phyloP scores from a whole-genome alignment of 2,329 filamentous ascomycete species.

The Fusarium sp. region DNA sequence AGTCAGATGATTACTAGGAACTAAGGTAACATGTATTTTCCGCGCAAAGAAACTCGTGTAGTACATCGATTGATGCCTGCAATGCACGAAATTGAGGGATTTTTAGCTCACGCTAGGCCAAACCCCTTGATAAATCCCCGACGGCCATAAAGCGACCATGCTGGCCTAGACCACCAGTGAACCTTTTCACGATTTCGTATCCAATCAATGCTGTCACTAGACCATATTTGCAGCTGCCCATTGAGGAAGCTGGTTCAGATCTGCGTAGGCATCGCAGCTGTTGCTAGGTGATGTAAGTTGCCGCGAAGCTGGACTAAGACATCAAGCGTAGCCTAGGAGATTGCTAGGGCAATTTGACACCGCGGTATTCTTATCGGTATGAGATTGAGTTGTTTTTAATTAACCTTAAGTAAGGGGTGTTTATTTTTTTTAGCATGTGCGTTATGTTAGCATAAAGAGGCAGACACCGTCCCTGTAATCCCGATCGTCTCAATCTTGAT shows the following conservation, averaged over 20 bases:
- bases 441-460: slow-evolving; percentile 5
- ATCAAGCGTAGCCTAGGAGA: neutral
- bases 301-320: neutral
- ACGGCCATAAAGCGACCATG: neutral
- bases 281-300: neutral
- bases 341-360: neutral
- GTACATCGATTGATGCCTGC: neutral
- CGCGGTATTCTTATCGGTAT: neutral
- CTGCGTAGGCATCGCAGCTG: neutral
- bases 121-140: neutral
- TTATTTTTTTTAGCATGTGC: neutral
- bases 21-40: neutral
- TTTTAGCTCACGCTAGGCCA: neutral
- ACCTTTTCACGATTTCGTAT: neutral
- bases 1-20: neutral
- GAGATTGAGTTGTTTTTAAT: neutral
- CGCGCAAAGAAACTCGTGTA: neutral
- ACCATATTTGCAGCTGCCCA: neutral
- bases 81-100: neutral
- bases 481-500: no score
- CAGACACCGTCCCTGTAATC: neutral
- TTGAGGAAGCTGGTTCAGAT: slow-evolving; percentile 11
- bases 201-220: neutral
- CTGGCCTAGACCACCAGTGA: neutral
- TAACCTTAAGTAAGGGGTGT: neutral